Percentiles rank a stretch among this genome's conserved stretches.
Conservation (phyloP, 2,329 filamentous ascomycete genomes). For the Stachybotrys elegans region DNA sequence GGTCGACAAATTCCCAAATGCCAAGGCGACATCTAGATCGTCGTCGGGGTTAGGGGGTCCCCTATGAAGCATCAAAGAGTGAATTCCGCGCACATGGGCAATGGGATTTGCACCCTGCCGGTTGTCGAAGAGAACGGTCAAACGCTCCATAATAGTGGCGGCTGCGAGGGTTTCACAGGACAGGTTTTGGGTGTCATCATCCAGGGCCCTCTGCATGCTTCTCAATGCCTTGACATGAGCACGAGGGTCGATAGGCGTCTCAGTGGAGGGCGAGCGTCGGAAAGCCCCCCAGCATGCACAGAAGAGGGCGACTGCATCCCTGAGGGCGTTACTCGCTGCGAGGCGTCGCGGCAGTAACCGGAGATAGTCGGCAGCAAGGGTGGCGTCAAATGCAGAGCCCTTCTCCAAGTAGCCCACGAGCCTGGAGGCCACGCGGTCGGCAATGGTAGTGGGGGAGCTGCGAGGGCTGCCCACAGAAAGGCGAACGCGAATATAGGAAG, state of each 20-base stretch:
- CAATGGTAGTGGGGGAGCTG: slow-evolving; percentile 1
- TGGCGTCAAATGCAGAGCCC: background rate
- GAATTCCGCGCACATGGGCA: background rate
- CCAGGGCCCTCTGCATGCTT: background rate
- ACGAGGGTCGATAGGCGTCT: background rate
- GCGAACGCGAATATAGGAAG: slow-evolving; percentile 9
- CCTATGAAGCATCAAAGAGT: background rate
- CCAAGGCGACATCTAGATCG: background rate
- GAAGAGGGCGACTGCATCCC: slow-evolving; percentile 2
- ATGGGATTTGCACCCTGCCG: background rate
- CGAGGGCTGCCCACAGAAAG: slow-evolving; percentile 6
- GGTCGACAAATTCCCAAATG: background rate
- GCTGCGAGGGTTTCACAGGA: slow-evolving; percentile 1
- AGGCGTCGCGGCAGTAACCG: background rate
- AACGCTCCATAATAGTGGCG: background rate
- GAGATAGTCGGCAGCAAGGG: background rate
- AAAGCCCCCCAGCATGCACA: slow-evolving; percentile 1
- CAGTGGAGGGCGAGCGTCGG: background rate
- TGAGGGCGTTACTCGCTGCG: background rate
- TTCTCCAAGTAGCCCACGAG: background rate
- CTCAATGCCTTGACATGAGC: background rate
- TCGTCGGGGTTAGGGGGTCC: background rate
- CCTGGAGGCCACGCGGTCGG: slow-evolving; percentile 1
- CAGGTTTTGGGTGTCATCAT: background rate
- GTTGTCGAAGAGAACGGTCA: background rate